These are phyloP conservation scores for Phytopythium boreale DNA, from an alignment of 352 stramenopile species.

Conservation along the genomic window DNA sequence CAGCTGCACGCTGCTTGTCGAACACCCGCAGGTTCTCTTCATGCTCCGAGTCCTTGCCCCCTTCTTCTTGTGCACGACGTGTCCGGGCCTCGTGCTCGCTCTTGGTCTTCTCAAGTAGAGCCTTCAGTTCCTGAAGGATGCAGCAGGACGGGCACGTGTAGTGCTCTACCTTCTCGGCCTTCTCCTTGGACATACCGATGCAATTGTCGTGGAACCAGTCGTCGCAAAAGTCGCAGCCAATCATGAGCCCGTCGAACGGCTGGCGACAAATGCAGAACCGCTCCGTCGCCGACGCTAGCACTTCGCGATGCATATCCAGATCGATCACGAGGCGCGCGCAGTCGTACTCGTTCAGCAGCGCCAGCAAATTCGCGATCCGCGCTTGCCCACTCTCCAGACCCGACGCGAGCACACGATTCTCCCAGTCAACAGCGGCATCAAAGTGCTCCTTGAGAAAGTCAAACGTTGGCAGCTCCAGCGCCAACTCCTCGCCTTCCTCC, in stretches of 20 bases:
- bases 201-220: slow-evolving; percentile 91
- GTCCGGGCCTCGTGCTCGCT: slow-evolving; percentile 75
- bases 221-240: slow-evolving; percentile 85
- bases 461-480: slow-evolving; percentile 70
- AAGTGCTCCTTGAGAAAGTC: slow-evolving; percentile 80
- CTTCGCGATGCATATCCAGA: slow-evolving; percentile 84
- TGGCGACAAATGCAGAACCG: slow-evolving; percentile 89
- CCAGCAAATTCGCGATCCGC: slow-evolving; percentile 62
- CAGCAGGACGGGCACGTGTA: slow-evolving; percentile 94
- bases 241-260: slow-evolving; percentile 90
- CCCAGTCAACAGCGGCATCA: slow-evolving; percentile 77
- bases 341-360: slow-evolving; percentile 80
- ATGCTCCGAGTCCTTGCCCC: background rate
- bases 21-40: slow-evolving; percentile 83
- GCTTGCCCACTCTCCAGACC: slow-evolving; percentile 80
- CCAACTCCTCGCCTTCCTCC: slow-evolving; percentile 77
- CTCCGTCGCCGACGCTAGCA: slow-evolving; percentile 91
- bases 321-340: slow-evolving; percentile 75
- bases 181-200: slow-evolving; percentile 90
- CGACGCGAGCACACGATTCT: slow-evolving; percentile 66
- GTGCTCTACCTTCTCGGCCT: slow-evolving; percentile 94
- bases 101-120: slow-evolving; percentile 47
- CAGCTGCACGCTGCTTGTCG: slow-evolving; percentile 75
- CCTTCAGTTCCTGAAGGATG: slow-evolving; percentile 86
- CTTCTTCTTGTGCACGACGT: background rate